Evolutionary conservation across 2,329 filamentous ascomycete genomes (phyloP).

Genomic region (Epichloe elymi): DNA sequence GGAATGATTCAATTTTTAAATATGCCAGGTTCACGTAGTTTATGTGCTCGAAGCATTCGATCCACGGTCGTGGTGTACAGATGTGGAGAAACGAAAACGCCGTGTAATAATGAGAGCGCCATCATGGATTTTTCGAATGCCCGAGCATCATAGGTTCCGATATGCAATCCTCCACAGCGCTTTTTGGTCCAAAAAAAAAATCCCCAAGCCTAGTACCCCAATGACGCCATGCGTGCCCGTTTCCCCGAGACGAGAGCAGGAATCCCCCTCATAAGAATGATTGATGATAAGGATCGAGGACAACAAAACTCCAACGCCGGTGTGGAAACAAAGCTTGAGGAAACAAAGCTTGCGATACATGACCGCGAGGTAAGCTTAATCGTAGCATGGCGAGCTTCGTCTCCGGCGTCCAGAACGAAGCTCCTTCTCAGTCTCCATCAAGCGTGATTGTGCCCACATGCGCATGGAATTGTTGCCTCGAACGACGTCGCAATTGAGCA

Average conservation of each 20-base stretch:
- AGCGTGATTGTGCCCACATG: constrained; percentile 43
- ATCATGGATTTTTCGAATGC: background rate
- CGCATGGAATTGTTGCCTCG: constrained; percentile 37
- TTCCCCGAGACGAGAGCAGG: background rate
- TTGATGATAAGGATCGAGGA: background rate
- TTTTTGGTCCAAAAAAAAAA: background rate
- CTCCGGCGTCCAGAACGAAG: constrained; percentile 38
- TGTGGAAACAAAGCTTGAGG: background rate
- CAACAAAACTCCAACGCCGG: background rate
- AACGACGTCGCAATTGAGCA: constrained; percentile 46
- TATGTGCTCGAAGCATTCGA: background rate
- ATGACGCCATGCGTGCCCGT: constrained; percentile 1
- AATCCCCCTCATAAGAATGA: background rate
- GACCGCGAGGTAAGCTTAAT: constrained; percentile 6
- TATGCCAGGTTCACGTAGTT: background rate
- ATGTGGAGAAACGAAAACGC: background rate
- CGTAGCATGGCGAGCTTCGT: constrained; percentile 25
- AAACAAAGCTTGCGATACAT: background rate
- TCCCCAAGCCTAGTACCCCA: background rate
- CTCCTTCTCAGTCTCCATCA: constrained; percentile 49
- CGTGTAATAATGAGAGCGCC: background rate
- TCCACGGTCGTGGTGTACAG: background rate
- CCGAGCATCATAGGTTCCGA: background rate
- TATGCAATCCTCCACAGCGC: background rate
- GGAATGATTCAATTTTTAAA: background rate